A percentile compares a stretch with the other conserved stretches of the same genome.
These are phyloP conservation scores for Pestalotiopsis sp. DNA, from an alignment of 2,329 filamentous ascomycete species.

Conservation along the genomic window DNA sequence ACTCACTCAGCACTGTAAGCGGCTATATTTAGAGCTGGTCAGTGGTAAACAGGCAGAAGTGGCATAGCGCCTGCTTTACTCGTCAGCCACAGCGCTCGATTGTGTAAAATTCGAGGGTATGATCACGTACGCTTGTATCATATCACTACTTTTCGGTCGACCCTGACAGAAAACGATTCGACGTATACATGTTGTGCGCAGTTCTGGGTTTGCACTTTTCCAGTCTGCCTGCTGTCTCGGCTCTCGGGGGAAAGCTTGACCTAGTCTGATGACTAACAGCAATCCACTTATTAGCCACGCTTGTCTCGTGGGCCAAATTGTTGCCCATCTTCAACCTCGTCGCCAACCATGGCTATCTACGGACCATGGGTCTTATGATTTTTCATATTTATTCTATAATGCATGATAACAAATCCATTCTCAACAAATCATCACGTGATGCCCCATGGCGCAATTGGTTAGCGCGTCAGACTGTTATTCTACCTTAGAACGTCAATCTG, in stretches of 20 bases:
- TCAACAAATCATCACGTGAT: neutral
- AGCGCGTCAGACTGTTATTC: slow-evolving; percentile 5
- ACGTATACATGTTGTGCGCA: too few species aligned
- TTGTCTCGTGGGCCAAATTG: neutral
- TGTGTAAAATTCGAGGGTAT: too few species aligned
- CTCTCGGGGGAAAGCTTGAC: neutral
- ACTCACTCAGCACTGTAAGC: too few species aligned
- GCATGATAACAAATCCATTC: rapidly evolving
- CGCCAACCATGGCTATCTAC: neutral
- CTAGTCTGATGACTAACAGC: neutral
- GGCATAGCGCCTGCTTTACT: too few species aligned
- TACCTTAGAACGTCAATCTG: neutral
- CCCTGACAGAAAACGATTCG: too few species aligned
- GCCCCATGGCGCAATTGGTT: slow-evolving; percentile 2
- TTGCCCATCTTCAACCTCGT: neutral
- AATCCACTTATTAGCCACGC: neutral
- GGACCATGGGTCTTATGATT: neutral
- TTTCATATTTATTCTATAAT: rapidly evolving
- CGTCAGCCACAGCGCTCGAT: too few species aligned
- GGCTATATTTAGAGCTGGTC: too few species aligned
- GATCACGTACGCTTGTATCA: too few species aligned
- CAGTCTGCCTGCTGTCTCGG: neutral
- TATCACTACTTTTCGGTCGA: too few species aligned
- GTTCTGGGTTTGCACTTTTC: neutral
- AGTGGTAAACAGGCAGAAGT: too few species aligned